These are phyloP conservation scores for Pseudozyma hubeiensis DNA, from an alignment of 1,284 basidiomycete genomes.

Conservation along the genomic window DNA sequence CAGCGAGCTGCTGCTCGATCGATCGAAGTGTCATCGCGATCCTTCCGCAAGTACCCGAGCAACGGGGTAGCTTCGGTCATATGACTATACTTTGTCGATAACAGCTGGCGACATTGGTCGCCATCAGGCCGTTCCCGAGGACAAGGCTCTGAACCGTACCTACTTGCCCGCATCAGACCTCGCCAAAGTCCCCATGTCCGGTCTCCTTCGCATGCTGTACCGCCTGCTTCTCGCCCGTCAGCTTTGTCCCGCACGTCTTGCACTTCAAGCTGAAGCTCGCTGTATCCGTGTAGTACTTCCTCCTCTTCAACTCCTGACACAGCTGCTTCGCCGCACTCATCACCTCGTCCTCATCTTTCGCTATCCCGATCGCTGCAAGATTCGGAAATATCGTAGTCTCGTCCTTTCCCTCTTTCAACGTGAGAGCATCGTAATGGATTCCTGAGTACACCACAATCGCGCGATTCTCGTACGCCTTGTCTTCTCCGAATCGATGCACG, in stretches of 20 bases:
- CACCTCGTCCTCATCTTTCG: conserved; percentile 25
- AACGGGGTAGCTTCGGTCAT: no score
- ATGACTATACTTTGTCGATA: no score
- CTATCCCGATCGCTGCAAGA: conserved; percentile 10
- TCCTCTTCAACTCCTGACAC: conserved; percentile 31
- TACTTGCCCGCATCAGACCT: conserved; percentile 7
- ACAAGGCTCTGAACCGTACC: no score
- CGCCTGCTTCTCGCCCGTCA: conserved; percentile 55
- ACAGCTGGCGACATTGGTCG: no score
- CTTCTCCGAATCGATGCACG: conserved; percentile 53
- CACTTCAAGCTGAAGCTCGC: conserved; percentile 50
- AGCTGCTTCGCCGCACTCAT: conserved; percentile 35
- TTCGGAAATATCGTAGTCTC: conserved; percentile 45
- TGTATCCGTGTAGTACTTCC: conserved; percentile 57
- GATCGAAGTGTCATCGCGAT: no score
- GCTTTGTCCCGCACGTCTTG: conserved; percentile 32
- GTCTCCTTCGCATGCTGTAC: conserved; percentile 51
- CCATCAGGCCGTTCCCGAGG: no score
- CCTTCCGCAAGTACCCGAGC: no score
- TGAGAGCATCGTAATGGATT: conserved; percentile 60
- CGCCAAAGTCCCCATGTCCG: conserved; percentile 56
- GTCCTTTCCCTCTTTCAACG: conserved; percentile 16
- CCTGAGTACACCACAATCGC: conserved; percentile 51
- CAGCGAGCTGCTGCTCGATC: no score
- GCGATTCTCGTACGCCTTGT: conserved; percentile 26